Evolutionary conservation across 2,329 filamentous ascomycete species (phyloP).

Genomic region (Macrophomina tecta): DNA sequence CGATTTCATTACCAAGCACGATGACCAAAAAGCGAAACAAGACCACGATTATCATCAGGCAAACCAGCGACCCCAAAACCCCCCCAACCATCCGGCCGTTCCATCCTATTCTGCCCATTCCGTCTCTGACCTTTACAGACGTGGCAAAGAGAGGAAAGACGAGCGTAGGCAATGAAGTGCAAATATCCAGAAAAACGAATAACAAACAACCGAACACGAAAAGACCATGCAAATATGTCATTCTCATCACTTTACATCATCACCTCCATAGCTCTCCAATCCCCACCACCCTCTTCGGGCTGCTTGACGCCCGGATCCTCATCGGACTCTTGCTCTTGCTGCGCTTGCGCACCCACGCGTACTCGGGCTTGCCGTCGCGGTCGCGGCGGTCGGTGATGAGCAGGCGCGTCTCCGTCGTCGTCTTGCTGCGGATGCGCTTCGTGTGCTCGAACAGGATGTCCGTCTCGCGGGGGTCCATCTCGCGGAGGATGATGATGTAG

Average conservation of each 20-base stretch:
- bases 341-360: conserved; percentile 50
- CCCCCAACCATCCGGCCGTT: not conserved
- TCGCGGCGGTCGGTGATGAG: conserved; percentile 51
- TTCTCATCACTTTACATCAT: not conserved
- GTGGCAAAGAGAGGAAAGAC: not conserved
- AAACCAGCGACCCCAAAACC: not conserved
- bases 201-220: not conserved
- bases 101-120: not conserved
- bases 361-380: conserved; percentile 47
- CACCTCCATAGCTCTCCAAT: conserved; percentile 27
- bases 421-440: conserved; percentile 48
- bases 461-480: conserved; percentile 56
- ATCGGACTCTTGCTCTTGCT: conserved; percentile 24
- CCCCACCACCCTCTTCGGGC: conserved; percentile 37
- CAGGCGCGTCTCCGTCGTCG: conserved; percentile 37
- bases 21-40: not conserved
- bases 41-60: not conserved
- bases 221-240: not conserved
- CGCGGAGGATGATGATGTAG: conserved; percentile 57
- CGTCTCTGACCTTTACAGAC: not conserved
- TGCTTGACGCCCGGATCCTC: conserved; percentile 1
- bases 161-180: not conserved
- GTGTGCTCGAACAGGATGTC: conserved; percentile 59
- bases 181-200: not conserved
- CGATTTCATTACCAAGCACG: not conserved